A percentile compares a stretch with the other conserved stretches of the same genome.
Conservation (phyloP, 78 protist species). For the Chrysochromulina parva region DNA sequence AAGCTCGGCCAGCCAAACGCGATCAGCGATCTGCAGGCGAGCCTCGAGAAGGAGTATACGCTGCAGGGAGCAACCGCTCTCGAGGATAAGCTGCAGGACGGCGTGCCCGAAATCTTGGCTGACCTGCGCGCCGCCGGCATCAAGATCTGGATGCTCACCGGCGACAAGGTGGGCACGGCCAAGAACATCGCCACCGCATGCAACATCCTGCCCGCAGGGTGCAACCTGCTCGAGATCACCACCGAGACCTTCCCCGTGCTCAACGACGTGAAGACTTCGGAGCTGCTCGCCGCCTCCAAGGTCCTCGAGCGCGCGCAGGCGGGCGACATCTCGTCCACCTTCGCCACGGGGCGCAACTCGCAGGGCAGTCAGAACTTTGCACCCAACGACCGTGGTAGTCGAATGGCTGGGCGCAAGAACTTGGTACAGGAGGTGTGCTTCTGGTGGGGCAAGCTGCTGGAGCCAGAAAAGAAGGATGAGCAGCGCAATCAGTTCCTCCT, state of each 20-base stretch:
- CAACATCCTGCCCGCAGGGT: not conserved
- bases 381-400: no score
- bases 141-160: conserved; percentile 59
- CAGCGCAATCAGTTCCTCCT: no score
- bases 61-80: not conserved
- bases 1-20: not conserved
- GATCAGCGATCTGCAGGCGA: conserved; percentile 4
- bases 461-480: no score
- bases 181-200: not conserved
- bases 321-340: no score
- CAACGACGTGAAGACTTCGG: not conserved
- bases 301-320: no score
- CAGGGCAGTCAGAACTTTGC: no score
- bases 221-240: not conserved
- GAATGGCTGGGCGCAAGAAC: no score
- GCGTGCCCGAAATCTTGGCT: conserved; percentile 43
- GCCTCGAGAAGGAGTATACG: not conserved
- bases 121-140: conserved; percentile 34
- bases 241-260: not conserved
- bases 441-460: no score
- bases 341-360: no score
- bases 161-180: conserved; percentile 77
- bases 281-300: not conserved
- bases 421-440: not conserved
- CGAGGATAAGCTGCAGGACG: conserved; percentile 49